These are phyloP conservation scores for Aristolochia fimbriata DNA, from an alignment of 164 flowering plant species.

Conservation along the genomic window DNA sequence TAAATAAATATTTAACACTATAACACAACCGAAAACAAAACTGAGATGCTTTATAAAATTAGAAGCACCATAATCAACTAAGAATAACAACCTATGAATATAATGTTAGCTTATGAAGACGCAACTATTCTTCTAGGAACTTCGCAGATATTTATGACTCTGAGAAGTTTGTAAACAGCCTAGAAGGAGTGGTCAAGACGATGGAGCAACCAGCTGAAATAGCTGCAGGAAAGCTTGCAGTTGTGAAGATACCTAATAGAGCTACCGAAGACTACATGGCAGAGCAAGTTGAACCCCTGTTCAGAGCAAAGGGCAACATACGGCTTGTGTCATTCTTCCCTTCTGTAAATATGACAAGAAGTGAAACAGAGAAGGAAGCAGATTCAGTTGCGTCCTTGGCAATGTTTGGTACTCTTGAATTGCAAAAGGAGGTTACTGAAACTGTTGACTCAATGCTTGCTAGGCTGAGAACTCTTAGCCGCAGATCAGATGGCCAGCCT, in stretches of 20 bases:
- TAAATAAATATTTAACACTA: no score
- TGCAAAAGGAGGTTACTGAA: constrained; percentile 64
- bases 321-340: constrained; percentile 76
- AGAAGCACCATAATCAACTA: no score
- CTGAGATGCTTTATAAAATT: no score
- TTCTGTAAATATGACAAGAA: constrained; percentile 71
- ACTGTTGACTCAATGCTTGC: constrained; percentile 76
- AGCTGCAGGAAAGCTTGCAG: constrained; percentile 41
- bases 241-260: constrained; percentile 68
- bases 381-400: constrained; percentile 70
- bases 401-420: constrained; percentile 67
- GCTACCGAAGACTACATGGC: constrained; percentile 58
- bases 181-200: constrained; percentile 70
- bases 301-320: constrained; percentile 43
- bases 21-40: no score
- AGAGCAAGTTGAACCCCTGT: constrained; percentile 55
- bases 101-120: no score
- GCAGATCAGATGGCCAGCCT: constrained; percentile 59
- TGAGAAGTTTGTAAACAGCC: constrained; percentile 55
- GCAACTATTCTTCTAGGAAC: constrained; percentile 26
- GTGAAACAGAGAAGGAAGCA: constrained; percentile 17
- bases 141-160: constrained; percentile 81
- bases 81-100: no score
- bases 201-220: constrained; percentile 39
- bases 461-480: constrained; percentile 58